These are phyloP conservation scores for Naegleria fowleri DNA, from an alignment of 208 protist species.

Conservation along the genomic window DNA sequence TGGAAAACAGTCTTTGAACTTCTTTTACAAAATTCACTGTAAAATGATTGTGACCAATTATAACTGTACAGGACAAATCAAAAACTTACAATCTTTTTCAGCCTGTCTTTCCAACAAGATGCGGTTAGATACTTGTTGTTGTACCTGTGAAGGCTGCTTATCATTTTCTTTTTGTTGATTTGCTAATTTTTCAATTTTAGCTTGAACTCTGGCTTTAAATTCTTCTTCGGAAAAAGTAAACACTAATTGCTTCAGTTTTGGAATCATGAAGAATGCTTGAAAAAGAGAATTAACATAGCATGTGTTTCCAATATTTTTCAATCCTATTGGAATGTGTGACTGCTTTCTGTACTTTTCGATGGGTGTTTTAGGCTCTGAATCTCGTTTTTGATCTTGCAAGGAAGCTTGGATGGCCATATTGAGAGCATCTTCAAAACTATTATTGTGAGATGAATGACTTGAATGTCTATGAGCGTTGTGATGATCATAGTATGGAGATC, in stretches of 20 bases:
- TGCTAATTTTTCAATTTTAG: neutral
- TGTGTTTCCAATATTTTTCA: slow-evolving; percentile 22
- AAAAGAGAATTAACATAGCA: slow-evolving; percentile 23
- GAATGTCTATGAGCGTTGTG: neutral
- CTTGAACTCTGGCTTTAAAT: neutral
- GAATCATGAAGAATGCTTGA: neutral
- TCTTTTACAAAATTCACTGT: neutral
- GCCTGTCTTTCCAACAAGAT: neutral
- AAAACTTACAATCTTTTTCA: neutral
- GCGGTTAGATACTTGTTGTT: neutral
- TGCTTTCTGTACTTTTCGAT: neutral
- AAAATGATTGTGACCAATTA: neutral
- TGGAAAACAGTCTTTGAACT: neutral
- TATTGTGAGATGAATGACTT: neutral
- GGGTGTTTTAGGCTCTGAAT: neutral
- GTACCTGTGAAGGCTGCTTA: neutral
- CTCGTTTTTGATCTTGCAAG: neutral
- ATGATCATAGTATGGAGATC: neutral
- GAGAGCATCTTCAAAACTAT: neutral
- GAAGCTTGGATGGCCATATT: neutral
- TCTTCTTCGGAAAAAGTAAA: neutral
- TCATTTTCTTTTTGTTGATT: neutral
- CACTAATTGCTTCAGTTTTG: neutral
- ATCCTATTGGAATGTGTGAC: neutral
- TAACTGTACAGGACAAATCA: neutral